A percentile compares a stretch with the other conserved stretches of the same genome.
These are phyloP conservation scores for Vigna mungo DNA, from an alignment of 306 rosid species.

Conservation along the genomic window DNA sequence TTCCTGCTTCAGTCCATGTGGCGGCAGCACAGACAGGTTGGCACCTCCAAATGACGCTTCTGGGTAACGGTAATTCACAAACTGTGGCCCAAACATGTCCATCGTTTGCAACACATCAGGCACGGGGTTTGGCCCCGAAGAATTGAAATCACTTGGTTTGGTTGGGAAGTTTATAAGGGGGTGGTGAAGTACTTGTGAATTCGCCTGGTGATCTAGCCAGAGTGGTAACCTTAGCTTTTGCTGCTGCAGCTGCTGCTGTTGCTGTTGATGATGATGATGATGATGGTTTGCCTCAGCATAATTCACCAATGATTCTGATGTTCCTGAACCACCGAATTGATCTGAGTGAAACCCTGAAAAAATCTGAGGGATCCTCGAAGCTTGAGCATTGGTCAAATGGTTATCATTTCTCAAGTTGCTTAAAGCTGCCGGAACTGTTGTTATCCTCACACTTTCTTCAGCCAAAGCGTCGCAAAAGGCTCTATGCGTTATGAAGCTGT, in stretches of 20 bases:
- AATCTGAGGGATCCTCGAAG: slow-evolving; percentile 51
- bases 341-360: slow-evolving; percentile 56
- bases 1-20: slow-evolving; percentile 60
- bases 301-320: slow-evolving; percentile 30
- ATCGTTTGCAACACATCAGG: slow-evolving; percentile 47
- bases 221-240: slow-evolving; percentile 55
- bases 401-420: slow-evolving; percentile 45
- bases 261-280: not conserved
- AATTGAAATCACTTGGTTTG: slow-evolving; percentile 32
- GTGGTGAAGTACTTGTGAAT: slow-evolving; percentile 9
- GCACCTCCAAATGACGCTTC: slow-evolving; percentile 39
- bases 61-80: slow-evolving; percentile 53
- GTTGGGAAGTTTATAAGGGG: not conserved
- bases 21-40: slow-evolving; percentile 35
- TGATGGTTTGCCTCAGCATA: slow-evolving; percentile 6
- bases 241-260: not conserved
- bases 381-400: slow-evolving; percentile 46
- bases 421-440: slow-evolving; percentile 50
- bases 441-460: slow-evolving; percentile 62
- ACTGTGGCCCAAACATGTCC: slow-evolving; percentile 65
- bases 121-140: slow-evolving; percentile 18
- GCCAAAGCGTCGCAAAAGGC: slow-evolving; percentile 89
- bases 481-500: slow-evolving; percentile 87
- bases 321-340: slow-evolving; percentile 32
- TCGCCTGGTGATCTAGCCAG: slow-evolving; percentile 54